Conservation (phyloP, 495 filamentous ascomycete species). For the Neurospora sp. region DNA sequence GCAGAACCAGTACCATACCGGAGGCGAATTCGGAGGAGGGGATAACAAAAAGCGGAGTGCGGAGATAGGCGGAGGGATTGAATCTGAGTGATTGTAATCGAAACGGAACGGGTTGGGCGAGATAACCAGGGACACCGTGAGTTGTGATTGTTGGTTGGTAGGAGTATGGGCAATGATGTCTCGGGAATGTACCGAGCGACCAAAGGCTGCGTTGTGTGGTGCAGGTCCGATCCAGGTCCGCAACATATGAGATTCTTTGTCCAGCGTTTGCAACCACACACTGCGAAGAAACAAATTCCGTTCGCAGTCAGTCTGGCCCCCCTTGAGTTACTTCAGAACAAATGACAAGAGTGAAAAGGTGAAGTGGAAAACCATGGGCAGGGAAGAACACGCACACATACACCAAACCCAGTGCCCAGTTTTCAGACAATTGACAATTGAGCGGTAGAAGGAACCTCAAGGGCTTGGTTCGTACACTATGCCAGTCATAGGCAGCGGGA, state of each 20-base stretch:
- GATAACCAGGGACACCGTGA: background rate
- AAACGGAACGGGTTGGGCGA: background rate
- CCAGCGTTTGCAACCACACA: constrained; percentile 26
- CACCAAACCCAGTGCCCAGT: constrained; percentile 2
- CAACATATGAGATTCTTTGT: constrained; percentile 15
- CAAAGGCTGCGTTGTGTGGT: constrained; percentile 11
- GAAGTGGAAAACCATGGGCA: background rate
- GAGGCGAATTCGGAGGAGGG: background rate
- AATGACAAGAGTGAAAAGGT: background rate
- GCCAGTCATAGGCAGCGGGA: background rate
- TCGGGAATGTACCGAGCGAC: constrained; percentile 31
- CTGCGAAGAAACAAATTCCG: constrained; percentile 8
- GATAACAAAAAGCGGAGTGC: background rate
- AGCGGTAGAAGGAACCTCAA: background rate
- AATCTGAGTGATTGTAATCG: too few relatives aligned
- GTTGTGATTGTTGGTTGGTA: background rate
- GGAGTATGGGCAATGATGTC: constrained; percentile 13
- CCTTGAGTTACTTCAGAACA: background rate
- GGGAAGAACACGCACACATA: background rate
- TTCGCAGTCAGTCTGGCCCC: constrained; percentile 9
- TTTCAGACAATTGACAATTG: background rate
- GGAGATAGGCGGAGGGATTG: constrained; percentile 21
- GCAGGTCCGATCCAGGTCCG: background rate
- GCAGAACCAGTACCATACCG: too few relatives aligned
- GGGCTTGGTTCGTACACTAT: background rate